Conservation (phyloP, 164 flowering plant genomes). For the Vitis vinifera region DNA sequence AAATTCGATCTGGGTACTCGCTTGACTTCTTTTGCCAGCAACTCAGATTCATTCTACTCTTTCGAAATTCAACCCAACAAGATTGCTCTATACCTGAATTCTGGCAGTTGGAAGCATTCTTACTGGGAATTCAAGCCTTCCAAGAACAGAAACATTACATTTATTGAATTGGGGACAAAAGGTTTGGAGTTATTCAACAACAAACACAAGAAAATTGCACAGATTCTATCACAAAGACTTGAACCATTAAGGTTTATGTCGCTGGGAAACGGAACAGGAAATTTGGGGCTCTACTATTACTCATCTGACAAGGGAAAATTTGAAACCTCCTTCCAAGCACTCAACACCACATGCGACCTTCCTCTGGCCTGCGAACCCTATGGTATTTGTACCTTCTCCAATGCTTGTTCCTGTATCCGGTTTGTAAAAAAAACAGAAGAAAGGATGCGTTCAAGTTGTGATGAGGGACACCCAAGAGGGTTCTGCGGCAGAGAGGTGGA, state of each 20-base stretch:
- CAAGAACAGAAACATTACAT: slow-evolving; percentile 44
- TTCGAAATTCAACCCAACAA: slow-evolving; percentile 57
- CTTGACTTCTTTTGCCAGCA: slow-evolving; percentile 51
- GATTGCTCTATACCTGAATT: slow-evolving; percentile 59
- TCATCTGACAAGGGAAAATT: slow-evolving; percentile 45
- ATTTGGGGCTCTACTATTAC: slow-evolving; percentile 65
- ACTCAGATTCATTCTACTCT: slow-evolving; percentile 50
- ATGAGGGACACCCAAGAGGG: slow-evolving; percentile 20
- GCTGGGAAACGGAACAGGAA: slow-evolving; percentile 61
- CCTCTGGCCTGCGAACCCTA: slow-evolving; percentile 76
- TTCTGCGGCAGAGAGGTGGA: slow-evolving; percentile 39
- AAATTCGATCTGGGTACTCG: slow-evolving; percentile 50
- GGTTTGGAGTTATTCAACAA: slow-evolving; percentile 60
- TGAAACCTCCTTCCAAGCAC: slow-evolving; percentile 59
- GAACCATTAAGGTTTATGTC: slow-evolving; percentile 58
- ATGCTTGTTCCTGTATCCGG: slow-evolving; percentile 60
- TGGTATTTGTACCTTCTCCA: slow-evolving; percentile 62
- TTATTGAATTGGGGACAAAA: slow-evolving; percentile 38
- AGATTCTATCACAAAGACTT: slow-evolving; percentile 26
- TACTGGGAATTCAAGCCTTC: slow-evolving; percentile 81
- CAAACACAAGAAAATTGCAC: slow-evolving; percentile 37
- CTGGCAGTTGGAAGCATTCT: slow-evolving; percentile 51
- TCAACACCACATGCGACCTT: slow-evolving; percentile 72
- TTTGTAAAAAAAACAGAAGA: slow-evolving; percentile 6
- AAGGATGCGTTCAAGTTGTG: slow-evolving; percentile 26